phyloP scores from a whole-genome alignment of 2,329 filamentous ascomycete genomes.

The Verticillium dahliae region DNA sequence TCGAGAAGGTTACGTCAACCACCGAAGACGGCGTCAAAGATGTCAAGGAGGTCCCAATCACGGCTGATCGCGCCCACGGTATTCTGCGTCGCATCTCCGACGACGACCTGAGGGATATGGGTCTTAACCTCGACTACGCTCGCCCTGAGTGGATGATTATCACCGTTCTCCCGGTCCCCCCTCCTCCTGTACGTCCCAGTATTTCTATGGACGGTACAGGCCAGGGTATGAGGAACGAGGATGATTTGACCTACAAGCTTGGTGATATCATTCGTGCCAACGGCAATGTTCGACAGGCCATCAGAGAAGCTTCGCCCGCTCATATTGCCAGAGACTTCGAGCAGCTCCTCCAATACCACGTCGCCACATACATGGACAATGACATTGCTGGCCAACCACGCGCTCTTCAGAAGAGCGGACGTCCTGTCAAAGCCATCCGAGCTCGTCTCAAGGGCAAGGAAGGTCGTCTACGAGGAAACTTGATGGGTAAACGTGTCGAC shows the following conservation, averaged over 20 bases:
- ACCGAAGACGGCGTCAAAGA: slow-evolving; percentile 61
- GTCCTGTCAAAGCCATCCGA: slow-evolving; percentile 93
- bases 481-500: slow-evolving; percentile 99
- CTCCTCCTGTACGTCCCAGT: slow-evolving; percentile 90
- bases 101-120: slow-evolving; percentile 77
- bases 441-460: slow-evolving; percentile 98
- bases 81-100: slow-evolving; percentile 82
- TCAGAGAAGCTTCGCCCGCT: slow-evolving; percentile 83
- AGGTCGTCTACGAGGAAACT: slow-evolving; percentile 90
- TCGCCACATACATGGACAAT: slow-evolving; percentile 99
- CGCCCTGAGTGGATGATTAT: slow-evolving; percentile 98
- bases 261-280: slow-evolving; percentile 98
- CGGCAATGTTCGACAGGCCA: slow-evolving; percentile 84
- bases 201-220: slow-evolving; percentile 95
- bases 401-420: slow-evolving; percentile 92
- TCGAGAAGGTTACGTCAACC: slow-evolving; percentile 68
- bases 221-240: slow-evolving; percentile 88
- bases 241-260: slow-evolving; percentile 98
- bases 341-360: slow-evolving; percentile 88
- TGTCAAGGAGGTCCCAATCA: slow-evolving; percentile 75
- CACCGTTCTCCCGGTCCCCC: slow-evolving; percentile 89
- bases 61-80: slow-evolving; percentile 75
- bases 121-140: slow-evolving; percentile 89
- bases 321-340: slow-evolving; percentile 92
- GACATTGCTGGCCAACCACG: slow-evolving; percentile 94